phyloP scores from a whole-genome alignment of 257 asterid genomes.

The Handroanthus guayacan region DNA sequence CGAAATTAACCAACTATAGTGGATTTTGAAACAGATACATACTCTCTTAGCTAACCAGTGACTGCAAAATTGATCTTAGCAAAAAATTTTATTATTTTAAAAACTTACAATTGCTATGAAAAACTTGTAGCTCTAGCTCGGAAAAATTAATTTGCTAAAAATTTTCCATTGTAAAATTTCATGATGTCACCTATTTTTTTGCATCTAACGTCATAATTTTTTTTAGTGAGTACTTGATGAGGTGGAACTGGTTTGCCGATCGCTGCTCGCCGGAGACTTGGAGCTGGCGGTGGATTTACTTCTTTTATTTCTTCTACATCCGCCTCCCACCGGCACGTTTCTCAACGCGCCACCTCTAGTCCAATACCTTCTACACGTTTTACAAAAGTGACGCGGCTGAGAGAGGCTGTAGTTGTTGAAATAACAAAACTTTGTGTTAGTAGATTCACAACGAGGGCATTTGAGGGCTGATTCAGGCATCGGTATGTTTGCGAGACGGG shows the following conservation, averaged over 20 bases:
- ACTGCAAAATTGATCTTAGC: too few species aligned
- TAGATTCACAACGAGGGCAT: constrained; percentile 89
- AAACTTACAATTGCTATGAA: too few species aligned
- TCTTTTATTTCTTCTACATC: constrained; percentile 77
- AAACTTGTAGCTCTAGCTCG: too few species aligned
- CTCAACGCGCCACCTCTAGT: constrained; percentile 87
- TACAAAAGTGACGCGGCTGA: constrained; percentile 96
- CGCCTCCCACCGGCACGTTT: constrained; percentile 88
- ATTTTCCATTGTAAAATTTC: too few species aligned
- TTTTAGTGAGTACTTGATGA: not conserved
- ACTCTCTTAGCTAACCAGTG: too few species aligned
- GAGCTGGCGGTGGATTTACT: constrained; percentile 51
- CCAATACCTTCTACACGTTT: constrained; percentile 91
- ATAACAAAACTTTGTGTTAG: constrained; percentile 90
- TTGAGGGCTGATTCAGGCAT: constrained; percentile 83
- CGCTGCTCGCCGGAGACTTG: constrained; percentile 65
- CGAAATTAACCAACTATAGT: too few species aligned
- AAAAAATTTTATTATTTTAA: too few species aligned
- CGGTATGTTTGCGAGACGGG: constrained; percentile 82
- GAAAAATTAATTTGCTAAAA: too few species aligned
- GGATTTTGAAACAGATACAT: too few species aligned
- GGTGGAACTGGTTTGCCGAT: constrained; percentile 51
- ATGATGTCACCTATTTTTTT: too few species aligned
- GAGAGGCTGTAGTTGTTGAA: constrained; percentile 91
- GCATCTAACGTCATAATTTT: too few species aligned